Base-by-base conservation (phyloP, 805 yeast genomes). In the Yamadazyma laniorum region DNA sequence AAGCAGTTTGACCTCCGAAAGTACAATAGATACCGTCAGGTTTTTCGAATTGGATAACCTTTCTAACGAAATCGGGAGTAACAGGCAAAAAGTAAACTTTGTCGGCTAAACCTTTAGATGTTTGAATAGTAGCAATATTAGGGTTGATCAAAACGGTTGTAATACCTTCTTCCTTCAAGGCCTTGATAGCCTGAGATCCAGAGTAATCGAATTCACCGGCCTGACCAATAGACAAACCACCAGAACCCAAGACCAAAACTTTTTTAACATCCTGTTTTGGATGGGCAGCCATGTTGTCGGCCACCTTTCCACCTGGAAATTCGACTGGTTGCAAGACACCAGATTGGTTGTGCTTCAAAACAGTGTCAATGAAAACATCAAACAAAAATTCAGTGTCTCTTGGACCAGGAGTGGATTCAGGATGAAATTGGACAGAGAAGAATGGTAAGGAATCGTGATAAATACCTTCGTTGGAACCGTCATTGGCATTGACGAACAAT, bases 391-490 rank as follows among this genome's bases (percentile, higher is more conserved):
- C 99, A 36, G 99, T 93, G 63, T 93, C 99, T 63, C 96, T 81
- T 62, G 99, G 99, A 63, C 99, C 99, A 33, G 99, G 98, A 34
- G 96, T 88, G 17, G 97, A 87, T 74, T 93, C 99, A 18, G 99
- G 99, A 63, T 93, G 99, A 77, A 93, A 91, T 74, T 93, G 99
- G 34, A 93, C 98, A 12, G 99, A 93, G 75, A 93, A 93, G 61
- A 74, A 84, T 27, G 99, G 99, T 63, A 84, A 75, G 49, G 79
- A 73, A 29, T 82, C 76, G 68, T 91, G 87, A 72, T 88, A 91
- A 47, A 93, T 88, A 81, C 99, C 99, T 74, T 93, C 99, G 65
- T 93, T 93, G 26, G 98, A 89, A 39, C 90, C 91, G 67, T 93
- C 99, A 60, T 93, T 93, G 44, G 98, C 87, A 59, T 93, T 93